Percentiles rank a stretch among this genome's conserved stretches.
phyloP scores from a whole-genome alignment of 179 eudicot species.

The Patellifolia procumbens region DNA sequence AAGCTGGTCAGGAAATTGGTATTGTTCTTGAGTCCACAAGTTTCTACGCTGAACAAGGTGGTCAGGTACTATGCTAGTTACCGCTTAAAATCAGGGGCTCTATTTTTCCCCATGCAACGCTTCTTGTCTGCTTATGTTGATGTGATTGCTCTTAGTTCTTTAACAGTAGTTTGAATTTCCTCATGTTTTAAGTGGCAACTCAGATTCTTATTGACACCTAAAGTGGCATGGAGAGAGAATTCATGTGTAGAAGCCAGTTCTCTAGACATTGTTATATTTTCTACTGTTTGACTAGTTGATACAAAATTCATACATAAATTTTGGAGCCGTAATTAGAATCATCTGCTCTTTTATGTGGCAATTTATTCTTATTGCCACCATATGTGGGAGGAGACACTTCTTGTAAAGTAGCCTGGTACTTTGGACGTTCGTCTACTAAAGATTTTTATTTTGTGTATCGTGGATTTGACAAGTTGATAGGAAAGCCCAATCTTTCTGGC shows the following conservation, averaged over 20 bases:
- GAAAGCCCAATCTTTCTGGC: background rate
- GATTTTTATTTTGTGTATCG: background rate
- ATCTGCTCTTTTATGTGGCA: too few relatives aligned
- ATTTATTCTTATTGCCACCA: too few relatives aligned
- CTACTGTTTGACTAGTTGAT: too few relatives aligned
- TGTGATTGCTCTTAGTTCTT: background rate
- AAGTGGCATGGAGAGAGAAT: background rate
- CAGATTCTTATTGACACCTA: background rate
- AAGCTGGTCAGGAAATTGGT: conserved; percentile 72
- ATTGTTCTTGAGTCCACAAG: conserved; percentile 77
- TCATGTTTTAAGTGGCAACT: too few relatives aligned
- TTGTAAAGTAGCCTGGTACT: too few relatives aligned
- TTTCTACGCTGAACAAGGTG: conserved; percentile 99
- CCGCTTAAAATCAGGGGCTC: too few relatives aligned
- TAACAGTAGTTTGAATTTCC: background rate
- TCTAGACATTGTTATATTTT: too few relatives aligned
- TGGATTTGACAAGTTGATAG: background rate
- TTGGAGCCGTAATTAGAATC: too few relatives aligned
- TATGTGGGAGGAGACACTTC: too few relatives aligned
- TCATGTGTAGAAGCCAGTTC: too few relatives aligned
- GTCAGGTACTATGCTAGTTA: conserved; percentile 63
- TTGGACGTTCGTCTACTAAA: background rate
- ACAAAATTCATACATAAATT: too few relatives aligned
- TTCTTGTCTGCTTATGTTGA: background rate
- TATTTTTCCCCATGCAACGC: background rate